phyloP scores from a whole-genome alignment of 345 rosid genomes.

The Physaria fendleri region DNA sequence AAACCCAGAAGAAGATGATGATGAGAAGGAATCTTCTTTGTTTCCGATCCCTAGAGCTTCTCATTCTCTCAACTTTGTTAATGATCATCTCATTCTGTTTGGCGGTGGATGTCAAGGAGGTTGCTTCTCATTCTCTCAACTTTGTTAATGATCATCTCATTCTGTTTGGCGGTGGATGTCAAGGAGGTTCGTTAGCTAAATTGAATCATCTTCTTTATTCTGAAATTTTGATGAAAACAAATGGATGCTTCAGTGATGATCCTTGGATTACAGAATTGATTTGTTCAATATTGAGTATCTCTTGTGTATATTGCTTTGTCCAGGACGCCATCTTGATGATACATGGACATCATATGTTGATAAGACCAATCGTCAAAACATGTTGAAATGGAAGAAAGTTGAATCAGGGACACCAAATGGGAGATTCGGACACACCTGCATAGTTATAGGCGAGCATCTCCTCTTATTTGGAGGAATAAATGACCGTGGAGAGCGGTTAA shows the following conservation, averaged over 20 bases:
- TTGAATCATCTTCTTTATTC: neutral
- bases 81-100: constrained; percentile 74
- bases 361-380: constrained; percentile 40
- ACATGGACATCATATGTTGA: constrained; percentile 76
- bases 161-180: constrained; percentile 87
- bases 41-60: constrained; percentile 82
- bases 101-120: constrained; percentile 99
- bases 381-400: constrained; percentile 59
- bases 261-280: neutral
- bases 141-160: constrained; percentile 78
- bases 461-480: constrained; percentile 89
- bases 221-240: neutral
- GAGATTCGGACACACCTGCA: constrained; percentile 88
- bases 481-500: constrained; percentile 73
- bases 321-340: constrained; percentile 96
- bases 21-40: constrained; percentile 22
- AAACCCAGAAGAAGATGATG: constrained; percentile 40
- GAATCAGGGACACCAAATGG: constrained; percentile 73
- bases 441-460: constrained; percentile 45
- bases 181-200: constrained; percentile 65
- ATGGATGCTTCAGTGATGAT: neutral
- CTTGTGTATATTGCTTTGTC: constrained; percentile 1
- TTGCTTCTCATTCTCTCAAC: constrained; percentile 93
- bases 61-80: constrained; percentile 85
- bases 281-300: constrained; percentile 1